These are phyloP conservation scores for Cystofilobasidium bisporidii DNA, from an alignment of 768 basidiomycete genomes.

Conservation along the genomic window DNA sequence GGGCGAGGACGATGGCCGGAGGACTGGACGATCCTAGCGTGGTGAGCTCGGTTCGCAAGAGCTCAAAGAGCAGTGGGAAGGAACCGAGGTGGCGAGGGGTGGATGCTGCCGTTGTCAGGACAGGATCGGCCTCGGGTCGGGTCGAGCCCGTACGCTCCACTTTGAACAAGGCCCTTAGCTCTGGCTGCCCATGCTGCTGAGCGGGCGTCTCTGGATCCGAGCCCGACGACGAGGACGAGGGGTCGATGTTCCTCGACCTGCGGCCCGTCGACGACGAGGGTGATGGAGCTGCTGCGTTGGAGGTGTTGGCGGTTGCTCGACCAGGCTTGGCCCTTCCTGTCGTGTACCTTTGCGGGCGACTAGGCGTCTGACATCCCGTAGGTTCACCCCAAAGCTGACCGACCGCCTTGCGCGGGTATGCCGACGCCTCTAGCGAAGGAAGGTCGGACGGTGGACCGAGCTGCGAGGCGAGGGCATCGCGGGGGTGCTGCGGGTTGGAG, in stretches of 20 bases:
- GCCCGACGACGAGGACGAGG: background rate
- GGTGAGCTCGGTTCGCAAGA: background rate
- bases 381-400: slow-evolving; percentile 9
- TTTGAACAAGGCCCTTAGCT: no score
- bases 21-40: background rate
- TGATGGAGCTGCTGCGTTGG: no score
- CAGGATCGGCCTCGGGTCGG: no score
- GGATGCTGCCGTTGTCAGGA: background rate
- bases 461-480: background rate
- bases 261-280: background rate
- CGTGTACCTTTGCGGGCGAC: no score
- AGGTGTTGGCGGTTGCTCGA: no score
- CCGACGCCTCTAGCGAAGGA: background rate
- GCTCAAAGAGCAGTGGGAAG: slow-evolving; percentile 5
- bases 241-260: background rate
- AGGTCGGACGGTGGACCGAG: background rate
- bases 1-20: no score
- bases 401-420: slow-evolving; percentile 2
- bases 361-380: background rate
- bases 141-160: no score
- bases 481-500: background rate
- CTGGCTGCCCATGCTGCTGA: no score
- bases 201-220: background rate
- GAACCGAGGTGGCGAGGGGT: background rate
- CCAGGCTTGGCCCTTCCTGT: no score